phyloP scores from a whole-genome alignment of 2,329 filamentous ascomycete genomes.

The Cladophialophora chaetospira region DNA sequence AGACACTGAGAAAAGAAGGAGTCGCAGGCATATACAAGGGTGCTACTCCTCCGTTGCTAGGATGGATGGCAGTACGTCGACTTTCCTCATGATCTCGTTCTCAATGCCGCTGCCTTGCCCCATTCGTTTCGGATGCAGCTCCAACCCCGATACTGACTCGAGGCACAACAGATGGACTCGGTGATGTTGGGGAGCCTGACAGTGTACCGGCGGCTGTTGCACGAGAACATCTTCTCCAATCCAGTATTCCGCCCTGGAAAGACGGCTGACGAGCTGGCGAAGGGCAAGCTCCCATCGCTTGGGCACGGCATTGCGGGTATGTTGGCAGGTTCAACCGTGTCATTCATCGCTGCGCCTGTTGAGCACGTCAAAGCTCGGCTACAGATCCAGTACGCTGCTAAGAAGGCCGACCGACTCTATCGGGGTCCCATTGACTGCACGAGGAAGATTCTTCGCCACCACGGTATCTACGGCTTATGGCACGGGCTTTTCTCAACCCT shows the following conservation, averaged over 20 bases:
- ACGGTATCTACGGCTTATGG: constrained; percentile 80
- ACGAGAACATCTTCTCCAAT: constrained; percentile 73
- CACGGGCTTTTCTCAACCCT: constrained; percentile 83
- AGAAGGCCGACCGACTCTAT: constrained; percentile 77
- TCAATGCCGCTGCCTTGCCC: no score
- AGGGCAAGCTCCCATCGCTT: constrained; percentile 62
- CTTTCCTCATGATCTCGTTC: no score
- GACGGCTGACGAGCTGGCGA: constrained; percentile 27
- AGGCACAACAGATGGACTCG: no score
- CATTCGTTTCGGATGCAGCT: no score
- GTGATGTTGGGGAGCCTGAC: constrained; percentile 90
- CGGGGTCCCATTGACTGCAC: constrained; percentile 83
- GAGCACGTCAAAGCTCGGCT: constrained; percentile 94
- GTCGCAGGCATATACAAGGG: constrained; percentile 89
- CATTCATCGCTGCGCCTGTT: constrained; percentile 87
- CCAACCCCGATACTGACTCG: no score
- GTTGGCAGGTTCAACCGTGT: constrained; percentile 84
- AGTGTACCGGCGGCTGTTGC: constrained; percentile 81
- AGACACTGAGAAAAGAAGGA: constrained; percentile 85
- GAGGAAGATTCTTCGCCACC: constrained; percentile 59
- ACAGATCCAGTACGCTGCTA: constrained; percentile 87
- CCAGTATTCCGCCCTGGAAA: constrained; percentile 46
- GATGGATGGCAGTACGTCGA: constrained; percentile 99
- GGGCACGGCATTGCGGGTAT: constrained; percentile 89
- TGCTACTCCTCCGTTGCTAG: constrained; percentile 84